Evolutionary conservation across 2,329 filamentous ascomycete genomes (phyloP).

Genomic region (Rhynchosporium graminicola): DNA sequence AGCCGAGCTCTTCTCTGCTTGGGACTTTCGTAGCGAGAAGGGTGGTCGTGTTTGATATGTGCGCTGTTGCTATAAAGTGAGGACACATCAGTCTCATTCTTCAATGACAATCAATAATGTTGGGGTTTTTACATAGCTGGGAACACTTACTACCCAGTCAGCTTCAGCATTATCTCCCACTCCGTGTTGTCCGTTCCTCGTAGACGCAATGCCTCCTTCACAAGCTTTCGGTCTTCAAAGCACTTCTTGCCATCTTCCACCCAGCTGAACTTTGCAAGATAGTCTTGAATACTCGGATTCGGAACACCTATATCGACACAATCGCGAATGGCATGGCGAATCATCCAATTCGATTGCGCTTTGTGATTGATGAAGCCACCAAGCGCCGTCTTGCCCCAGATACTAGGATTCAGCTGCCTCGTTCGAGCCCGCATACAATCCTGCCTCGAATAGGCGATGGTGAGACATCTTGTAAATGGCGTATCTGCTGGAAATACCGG

Average conservation of each 20-base stretch:
- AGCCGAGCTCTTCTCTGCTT: slow-evolving; percentile 4
- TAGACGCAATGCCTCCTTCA: slow-evolving; percentile 1
- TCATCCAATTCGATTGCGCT: background rate
- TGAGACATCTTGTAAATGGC: background rate
- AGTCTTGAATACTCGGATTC: background rate
- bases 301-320: background rate
- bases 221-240: slow-evolving; percentile 8
- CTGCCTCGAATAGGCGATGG: slow-evolving; percentile 7
- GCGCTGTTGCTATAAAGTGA: background rate
- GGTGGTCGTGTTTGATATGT: slow-evolving; percentile 5
- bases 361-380: slow-evolving; percentile 1
- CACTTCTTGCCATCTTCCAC: slow-evolving; percentile 1
- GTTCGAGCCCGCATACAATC: slow-evolving; percentile 9
- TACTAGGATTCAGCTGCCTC: background rate
- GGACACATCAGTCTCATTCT: background rate
- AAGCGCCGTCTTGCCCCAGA: background rate
- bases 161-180: slow-evolving; percentile 5
- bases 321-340: slow-evolving; percentile 11
- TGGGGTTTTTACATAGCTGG: background rate
- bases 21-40: background rate
- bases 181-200: background rate
- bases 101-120: background rate
- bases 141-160: slow-evolving; percentile 2
- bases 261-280: background rate
- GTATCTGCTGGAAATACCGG: background rate